Percentiles rank a stretch among this genome's conserved stretches.
Evolutionary conservation across 768 basidiomycete species (phyloP).

Genomic region (Dioszegia crocea): DNA sequence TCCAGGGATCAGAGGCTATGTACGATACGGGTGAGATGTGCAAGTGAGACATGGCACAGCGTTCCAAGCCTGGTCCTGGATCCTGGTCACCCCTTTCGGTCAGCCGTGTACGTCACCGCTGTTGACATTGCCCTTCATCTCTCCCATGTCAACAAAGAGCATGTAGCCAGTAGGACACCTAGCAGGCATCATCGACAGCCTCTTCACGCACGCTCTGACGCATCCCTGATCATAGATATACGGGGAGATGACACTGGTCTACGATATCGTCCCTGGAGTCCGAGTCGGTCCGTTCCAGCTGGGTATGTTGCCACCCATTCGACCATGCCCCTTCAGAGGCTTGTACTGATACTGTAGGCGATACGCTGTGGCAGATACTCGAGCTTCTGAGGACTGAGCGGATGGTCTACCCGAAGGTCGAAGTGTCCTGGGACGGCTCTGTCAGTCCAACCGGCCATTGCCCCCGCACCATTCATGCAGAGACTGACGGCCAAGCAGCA

Average conservation of each 20-base stretch:
- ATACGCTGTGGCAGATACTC: slow-evolving; percentile 44
- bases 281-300: slow-evolving; percentile 40
- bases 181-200: no score
- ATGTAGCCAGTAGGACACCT: neutral
- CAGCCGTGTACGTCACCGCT: neutral
- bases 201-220: no score
- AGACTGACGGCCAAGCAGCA: neutral
- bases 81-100: neutral
- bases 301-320: slow-evolving; percentile 26
- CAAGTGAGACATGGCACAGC: neutral
- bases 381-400: slow-evolving; percentile 36
- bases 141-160: neutral
- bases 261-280: slow-evolving; percentile 32
- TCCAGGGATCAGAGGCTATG: neutral
- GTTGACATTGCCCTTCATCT: neutral
- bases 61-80: neutral
- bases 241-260: slow-evolving; percentile 21
- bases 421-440: slow-evolving; percentile 41
- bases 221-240: neutral
- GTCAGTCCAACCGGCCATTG: no score
- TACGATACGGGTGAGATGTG: neutral
- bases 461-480: neutral
- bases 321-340: neutral
- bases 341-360: slow-evolving; percentile 22
- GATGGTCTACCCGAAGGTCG: slow-evolving; percentile 36